A percentile compares a stretch with the other conserved stretches of the same genome.
These are phyloP conservation scores for Porphyrellus sp. DNA, from an alignment of 1,284 basidiomycete species.

Conservation along the genomic window DNA sequence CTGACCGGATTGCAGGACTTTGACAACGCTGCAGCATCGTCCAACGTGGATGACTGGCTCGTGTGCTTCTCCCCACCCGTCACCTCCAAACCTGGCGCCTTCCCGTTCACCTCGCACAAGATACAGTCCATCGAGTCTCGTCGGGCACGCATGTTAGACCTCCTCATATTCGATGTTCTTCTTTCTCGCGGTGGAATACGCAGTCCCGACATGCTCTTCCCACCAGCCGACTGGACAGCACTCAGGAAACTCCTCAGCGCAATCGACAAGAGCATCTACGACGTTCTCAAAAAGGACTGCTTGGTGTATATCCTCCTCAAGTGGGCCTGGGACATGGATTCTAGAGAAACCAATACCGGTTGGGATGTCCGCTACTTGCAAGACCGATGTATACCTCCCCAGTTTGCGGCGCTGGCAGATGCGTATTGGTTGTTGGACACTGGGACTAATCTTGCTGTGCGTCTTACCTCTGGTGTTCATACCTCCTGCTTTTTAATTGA, in stretches of 20 bases:
- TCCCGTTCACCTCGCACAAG: constrained; percentile 25
- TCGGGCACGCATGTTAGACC: constrained; percentile 57
- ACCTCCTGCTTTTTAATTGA: background rate
- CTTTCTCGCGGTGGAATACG: constrained; percentile 61
- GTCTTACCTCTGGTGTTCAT: constrained; percentile 30
- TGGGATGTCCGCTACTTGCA: constrained; percentile 45
- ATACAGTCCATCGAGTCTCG: constrained; percentile 53
- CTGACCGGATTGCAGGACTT: constrained; percentile 19
- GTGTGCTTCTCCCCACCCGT: constrained; percentile 18
- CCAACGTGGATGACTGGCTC: constrained; percentile 26
- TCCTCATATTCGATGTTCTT: constrained; percentile 71
- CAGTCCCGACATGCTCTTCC: constrained; percentile 58
- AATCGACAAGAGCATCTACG: constrained; percentile 61
- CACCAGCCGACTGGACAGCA: constrained; percentile 53
- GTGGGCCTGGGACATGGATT: constrained; percentile 68
- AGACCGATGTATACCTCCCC: constrained; percentile 62
- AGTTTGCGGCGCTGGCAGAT: constrained; percentile 67
- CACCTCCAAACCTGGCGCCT: constrained; percentile 14
- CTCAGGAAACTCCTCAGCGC: constrained; percentile 56
- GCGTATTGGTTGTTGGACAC: constrained; percentile 79
- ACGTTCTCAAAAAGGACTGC: constrained; percentile 72
- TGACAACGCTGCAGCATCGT: background rate
- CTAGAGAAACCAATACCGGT: constrained; percentile 42
- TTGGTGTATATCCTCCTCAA: constrained; percentile 75
- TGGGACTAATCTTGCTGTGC: constrained; percentile 57